Base-by-base conservation (phyloP, 805 yeast species). In the Wickerhamiella siamensis region DNA sequence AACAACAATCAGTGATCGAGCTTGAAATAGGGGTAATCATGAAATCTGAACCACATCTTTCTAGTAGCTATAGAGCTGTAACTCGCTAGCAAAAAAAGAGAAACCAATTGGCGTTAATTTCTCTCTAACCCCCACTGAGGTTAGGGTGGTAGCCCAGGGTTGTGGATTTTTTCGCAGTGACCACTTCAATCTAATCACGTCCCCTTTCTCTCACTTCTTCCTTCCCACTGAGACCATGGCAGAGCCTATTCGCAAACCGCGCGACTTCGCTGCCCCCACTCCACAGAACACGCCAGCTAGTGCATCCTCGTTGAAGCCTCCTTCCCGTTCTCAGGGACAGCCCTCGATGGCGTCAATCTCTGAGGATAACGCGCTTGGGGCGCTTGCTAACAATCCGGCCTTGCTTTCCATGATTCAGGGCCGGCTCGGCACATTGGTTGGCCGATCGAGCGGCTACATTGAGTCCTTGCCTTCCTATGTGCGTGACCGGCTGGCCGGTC, bases 201-300 rank as follows among this genome's bases (percentile, higher is more conserved):
- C 36, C 22, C 36, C 36, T 17, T 19, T 19, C 19, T 22, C 21
- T 17, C 26, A 17, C 27, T 18, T 29, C 21, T 16, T 31, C 18
- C 20, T 16, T 18, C 19, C 18, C 21, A 34, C 15, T 21, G 9
- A n/a, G 31, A 9, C 16, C 27, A 84, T 86, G 95, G 74, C 88
- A 38, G 88, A 79, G 63, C 95, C 95, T 33, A 86, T 86, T 63
- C 81, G 79, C 67, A 72, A 70, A 59, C 75, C 75, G 57, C 63
- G 67, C 41, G 74, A 83, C 50, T 80, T 88, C 48, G 75, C 77
- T 55, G 97, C 98, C 5, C 98, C 98, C 36, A 91, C 98, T 1
- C 98, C 98, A 4, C 98, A 91, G 59, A 91, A 91, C 70, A 91
- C 98, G 1, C 98, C 98, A 14, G 83, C 97, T 3, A 77, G 88